A percentile compares a stretch with the other conserved stretches of the same genome.
phyloP scores from a whole-genome alignment of 164 flowering plant species.

The Nymphaea thermarum region DNA sequence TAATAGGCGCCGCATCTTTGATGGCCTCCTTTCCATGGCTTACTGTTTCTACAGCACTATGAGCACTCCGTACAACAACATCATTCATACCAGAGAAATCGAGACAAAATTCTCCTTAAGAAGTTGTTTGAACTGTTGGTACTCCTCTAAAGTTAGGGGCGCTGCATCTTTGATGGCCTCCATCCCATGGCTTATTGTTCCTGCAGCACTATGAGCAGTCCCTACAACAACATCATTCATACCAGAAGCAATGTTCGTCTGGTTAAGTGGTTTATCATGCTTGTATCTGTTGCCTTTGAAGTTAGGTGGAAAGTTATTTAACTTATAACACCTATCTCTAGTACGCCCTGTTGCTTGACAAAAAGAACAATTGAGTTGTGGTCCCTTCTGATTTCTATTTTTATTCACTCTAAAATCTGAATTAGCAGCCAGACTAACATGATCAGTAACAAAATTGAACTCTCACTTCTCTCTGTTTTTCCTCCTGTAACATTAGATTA shows the following conservation, averaged over 20 bases:
- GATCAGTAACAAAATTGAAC: neutral
- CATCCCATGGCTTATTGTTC: no score
- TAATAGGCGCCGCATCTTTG: neutral
- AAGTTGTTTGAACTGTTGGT: no score
- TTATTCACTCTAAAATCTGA: neutral
- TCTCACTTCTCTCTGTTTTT: slow-evolving; percentile 1
- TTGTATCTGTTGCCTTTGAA: no score
- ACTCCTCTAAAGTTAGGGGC: no score
- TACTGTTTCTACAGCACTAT: neutral
- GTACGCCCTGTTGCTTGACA: neutral
- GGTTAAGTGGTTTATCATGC: no score
- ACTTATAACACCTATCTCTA: neutral
- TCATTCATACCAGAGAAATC: neutral
- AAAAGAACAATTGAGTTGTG: neutral
- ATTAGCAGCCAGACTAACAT: neutral
- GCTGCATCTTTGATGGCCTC: no score
- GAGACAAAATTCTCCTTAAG: no score
- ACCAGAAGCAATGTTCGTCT: no score
- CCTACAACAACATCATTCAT: no score
- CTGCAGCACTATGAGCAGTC: no score
- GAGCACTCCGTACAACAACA: neutral
- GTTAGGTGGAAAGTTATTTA: neutral
- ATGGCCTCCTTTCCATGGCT: neutral
- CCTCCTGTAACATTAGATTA: slow-evolving; percentile 3
- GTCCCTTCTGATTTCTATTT: neutral